phyloP scores from a whole-genome alignment of 2,329 filamentous ascomycete species.

The Calonectria naviculata region DNA sequence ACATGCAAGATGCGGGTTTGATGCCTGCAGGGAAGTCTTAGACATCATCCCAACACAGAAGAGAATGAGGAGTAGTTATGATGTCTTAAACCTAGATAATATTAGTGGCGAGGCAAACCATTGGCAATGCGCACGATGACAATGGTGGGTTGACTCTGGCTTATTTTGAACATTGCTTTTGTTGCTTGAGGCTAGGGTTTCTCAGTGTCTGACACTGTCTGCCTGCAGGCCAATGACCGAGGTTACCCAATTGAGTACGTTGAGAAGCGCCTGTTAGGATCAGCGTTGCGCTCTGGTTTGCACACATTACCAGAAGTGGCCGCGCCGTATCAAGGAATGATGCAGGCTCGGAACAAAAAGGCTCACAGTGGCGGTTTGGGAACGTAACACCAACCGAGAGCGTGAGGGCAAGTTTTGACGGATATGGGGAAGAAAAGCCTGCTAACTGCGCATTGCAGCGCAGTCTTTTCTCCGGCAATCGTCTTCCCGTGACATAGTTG shows the following conservation, averaged over 20 bases:
- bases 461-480: background rate
- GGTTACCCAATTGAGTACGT: background rate
- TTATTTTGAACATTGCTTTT: background rate
- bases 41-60: background rate
- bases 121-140: background rate
- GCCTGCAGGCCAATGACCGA: background rate
- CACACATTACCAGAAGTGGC: background rate
- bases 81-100: background rate
- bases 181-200: background rate
- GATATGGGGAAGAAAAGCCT: background rate
- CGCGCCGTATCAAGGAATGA: background rate
- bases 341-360: background rate
- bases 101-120: slow-evolving; percentile 5
- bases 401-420: background rate
- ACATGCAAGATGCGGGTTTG: background rate
- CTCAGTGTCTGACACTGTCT: background rate
- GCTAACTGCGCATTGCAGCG: background rate
- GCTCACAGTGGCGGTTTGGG: background rate
- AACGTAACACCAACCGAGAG: background rate
- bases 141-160: background rate
- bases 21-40: background rate
- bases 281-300: background rate
- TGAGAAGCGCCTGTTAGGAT: background rate
- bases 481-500: slow-evolving; percentile 12
- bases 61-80: background rate